phyloP scores from a whole-genome alignment of 192 early-diverging fungal species.

The Fimicolochytrium jonesii region DNA sequence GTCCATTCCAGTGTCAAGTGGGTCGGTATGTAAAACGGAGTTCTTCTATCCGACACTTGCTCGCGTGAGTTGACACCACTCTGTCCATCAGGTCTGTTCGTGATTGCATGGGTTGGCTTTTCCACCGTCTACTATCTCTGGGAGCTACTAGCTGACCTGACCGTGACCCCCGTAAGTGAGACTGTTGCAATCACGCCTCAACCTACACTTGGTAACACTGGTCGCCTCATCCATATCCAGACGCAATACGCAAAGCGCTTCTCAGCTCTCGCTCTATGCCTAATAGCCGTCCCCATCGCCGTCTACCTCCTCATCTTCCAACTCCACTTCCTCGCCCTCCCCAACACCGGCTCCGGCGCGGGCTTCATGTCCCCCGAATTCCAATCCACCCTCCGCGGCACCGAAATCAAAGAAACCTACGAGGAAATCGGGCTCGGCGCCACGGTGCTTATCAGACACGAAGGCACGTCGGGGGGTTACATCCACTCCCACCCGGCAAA shows the following conservation, averaged over 20 bases:
- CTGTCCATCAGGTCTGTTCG: conserved; percentile 45
- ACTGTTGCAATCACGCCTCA: no score
- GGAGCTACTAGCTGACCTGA: conserved; percentile 40
- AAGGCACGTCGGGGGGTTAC: conserved; percentile 69
- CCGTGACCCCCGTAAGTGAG: conserved; percentile 29
- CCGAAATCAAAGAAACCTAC: conserved; percentile 32
- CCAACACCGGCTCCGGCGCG: conserved; percentile 33
- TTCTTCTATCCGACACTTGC: not conserved
- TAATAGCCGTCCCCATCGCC: conserved; percentile 44
- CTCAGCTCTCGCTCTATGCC: conserved; percentile 39
- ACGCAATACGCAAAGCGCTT: conserved; percentile 37
- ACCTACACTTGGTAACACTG: no score
- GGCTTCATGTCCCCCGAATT: conserved; percentile 56
- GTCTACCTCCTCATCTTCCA: conserved; percentile 46
- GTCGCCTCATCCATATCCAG: no score
- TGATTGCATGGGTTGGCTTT: conserved; percentile 47
- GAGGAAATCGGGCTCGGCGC: conserved; percentile 65
- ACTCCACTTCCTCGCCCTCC: conserved; percentile 43
- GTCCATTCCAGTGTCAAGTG: conserved; percentile 43
- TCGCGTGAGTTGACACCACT: not conserved
- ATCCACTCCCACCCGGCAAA: conserved; percentile 64
- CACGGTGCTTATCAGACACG: conserved; percentile 58
- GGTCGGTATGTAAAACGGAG: conserved; percentile 35
- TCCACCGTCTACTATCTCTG: conserved; percentile 46
- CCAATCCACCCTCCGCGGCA: conserved; percentile 44